Evolutionary conservation across 192 early-diverging fungal species (phyloP), one percentile per base, ranked within the genome.

Genomic region (Backusella mclennaniae): DNA sequence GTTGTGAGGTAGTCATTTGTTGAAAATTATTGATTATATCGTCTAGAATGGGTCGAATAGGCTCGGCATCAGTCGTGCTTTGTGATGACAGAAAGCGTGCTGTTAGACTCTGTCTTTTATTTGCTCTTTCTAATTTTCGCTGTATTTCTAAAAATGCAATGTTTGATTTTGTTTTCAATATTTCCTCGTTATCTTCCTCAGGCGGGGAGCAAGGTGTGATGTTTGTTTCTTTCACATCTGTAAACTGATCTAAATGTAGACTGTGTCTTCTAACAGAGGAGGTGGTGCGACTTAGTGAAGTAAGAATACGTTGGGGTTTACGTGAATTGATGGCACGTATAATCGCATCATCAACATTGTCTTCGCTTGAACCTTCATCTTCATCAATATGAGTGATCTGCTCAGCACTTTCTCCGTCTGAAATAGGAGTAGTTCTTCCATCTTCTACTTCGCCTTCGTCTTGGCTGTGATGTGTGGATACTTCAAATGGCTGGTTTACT

Each of bases 81-180:
- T 9, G 39, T 26, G 69, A 63, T n/a, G 68, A 71, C 35, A 77
- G 63, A 17, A 77, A 77, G 12, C 76, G 26, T 23, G 76, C 76
- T 29, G 76, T 77, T 26, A 77, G 26, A 71, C 76, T 77, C 17
- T 77, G 76, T 52, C 76, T 70, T 17, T 77, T 77, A 19, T 38
- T 63, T 12, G 53, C 12, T 15, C 63, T 77, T 33, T 68, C 46
- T 68, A 76, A 26, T 26, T 77, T 77, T 21, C 38, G 41, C 2
- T 72, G 69, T 9, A 76, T 42, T 70, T 76, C 52, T 49, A 29
- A 35, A 29, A 56, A 42, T 8, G 68, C 75, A 19, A 63, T 63
- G 2, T 29, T 69, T 35, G 67, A 44, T 7, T 76, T 29, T 42
- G 17, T 69, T 29, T 63, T 63, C 11, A 63, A 63, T 8, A 63